Percentiles rank a stretch among this genome's conserved stretches.
These are phyloP conservation scores for Russula compacta DNA, from an alignment of 768 basidiomycete genomes.

Conservation along the genomic window DNA sequence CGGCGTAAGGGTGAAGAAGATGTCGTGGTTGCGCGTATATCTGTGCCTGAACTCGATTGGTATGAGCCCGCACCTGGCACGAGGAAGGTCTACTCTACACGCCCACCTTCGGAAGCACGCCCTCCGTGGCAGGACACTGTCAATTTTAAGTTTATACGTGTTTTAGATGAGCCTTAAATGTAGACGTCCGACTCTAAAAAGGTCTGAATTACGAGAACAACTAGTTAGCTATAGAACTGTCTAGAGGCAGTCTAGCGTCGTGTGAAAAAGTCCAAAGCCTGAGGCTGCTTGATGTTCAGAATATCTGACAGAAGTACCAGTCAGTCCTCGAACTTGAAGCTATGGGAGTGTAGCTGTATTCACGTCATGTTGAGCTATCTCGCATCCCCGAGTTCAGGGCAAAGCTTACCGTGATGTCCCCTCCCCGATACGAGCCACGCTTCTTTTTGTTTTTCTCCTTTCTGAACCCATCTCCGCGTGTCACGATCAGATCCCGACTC, in stretches of 20 bases:
- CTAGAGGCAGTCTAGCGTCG: neutral
- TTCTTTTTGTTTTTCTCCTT: conserved; percentile 99
- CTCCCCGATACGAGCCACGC: conserved; percentile 86
- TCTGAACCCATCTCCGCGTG: conserved; percentile 88
- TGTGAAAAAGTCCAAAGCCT: neutral
- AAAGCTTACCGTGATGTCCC: conserved; percentile 75
- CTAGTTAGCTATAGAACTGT: neutral
- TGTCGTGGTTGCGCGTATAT: conserved; percentile 13
- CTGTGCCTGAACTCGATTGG: conserved; percentile 12
- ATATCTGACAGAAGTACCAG: no score
- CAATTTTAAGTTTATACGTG: conserved; percentile 18
- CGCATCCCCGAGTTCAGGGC: neutral
- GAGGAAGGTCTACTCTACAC: conserved; percentile 1
- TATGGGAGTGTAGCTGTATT: conserved; percentile 66
- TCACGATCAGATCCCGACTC: conserved; percentile 81
- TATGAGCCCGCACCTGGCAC: conserved; percentile 1
- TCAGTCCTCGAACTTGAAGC: conserved; percentile 71
- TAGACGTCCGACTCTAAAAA: neutral
- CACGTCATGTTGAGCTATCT: neutral
- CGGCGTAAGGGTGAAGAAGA: conserved; percentile 7
- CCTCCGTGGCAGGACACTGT: conserved; percentile 8
- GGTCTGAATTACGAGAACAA: neutral
- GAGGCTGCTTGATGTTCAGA: neutral
- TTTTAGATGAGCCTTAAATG: conserved; percentile 18
- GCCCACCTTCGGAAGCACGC: neutral